These are phyloP conservation scores for Phascolomyces articulosus DNA, from an alignment of 371 early-diverging fungal genomes.

Conservation along the genomic window DNA sequence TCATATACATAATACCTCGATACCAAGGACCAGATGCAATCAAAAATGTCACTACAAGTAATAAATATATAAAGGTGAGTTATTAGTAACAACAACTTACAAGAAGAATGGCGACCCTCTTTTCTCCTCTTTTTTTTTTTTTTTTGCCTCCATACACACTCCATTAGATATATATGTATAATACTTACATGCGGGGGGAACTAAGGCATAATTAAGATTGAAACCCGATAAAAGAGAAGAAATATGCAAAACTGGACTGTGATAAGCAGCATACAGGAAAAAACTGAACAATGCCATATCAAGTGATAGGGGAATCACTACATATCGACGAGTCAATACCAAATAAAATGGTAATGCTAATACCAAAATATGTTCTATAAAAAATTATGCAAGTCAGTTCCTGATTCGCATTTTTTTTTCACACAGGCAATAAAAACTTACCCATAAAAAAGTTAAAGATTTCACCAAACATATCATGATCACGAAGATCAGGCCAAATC, in stretches of 20 bases:
- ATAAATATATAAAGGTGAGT: too few relatives aligned
- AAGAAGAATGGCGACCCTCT: too few relatives aligned
- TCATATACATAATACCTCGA: slow-evolving; percentile 32
- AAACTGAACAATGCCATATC: slow-evolving; percentile 57
- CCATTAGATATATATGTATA: neutral
- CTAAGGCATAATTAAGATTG: slow-evolving; percentile 62
- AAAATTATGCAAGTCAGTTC: too few relatives aligned
- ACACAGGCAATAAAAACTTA: slow-evolving; percentile 30
- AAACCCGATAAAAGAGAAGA: slow-evolving; percentile 51
- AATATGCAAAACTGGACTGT: slow-evolving; percentile 50
- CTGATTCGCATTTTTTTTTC: too few relatives aligned
- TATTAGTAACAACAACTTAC: too few relatives aligned
- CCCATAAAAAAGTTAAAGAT: slow-evolving; percentile 61
- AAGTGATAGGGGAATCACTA: slow-evolving; percentile 44
- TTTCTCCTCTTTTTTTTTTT: too few relatives aligned
- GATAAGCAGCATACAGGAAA: slow-evolving; percentile 58
- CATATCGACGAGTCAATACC: slow-evolving; percentile 52
- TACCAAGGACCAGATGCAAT: slow-evolving; percentile 40
- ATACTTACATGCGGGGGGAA: slow-evolving; percentile 56
- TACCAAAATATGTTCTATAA: slow-evolving; percentile 53
- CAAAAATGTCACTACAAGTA: slow-evolving; percentile 27
- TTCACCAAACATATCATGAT: slow-evolving; percentile 57
- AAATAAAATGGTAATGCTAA: slow-evolving; percentile 55
- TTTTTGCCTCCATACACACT: too few relatives aligned
- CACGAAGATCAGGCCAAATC: slow-evolving; percentile 57